Evolutionary conservation across 495 filamentous ascomycete genomes (phyloP), one percentile per base, ranked within the genome.

Genomic region (Penicillium turbatum): DNA sequence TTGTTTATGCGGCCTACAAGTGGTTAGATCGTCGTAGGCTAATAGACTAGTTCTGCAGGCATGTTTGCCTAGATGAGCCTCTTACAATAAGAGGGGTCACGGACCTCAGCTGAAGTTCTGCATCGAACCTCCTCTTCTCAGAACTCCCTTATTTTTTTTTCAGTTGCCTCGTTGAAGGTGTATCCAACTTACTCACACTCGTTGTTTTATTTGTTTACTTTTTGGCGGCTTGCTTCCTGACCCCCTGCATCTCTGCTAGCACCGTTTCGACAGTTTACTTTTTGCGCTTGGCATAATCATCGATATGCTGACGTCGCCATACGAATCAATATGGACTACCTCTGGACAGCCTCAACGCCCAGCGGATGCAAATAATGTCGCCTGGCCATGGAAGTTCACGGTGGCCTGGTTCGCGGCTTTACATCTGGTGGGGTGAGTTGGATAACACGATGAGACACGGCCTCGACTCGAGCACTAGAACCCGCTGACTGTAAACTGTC

Each of bases 371-470:
- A 49, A 6, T 5, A 30, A 19, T 2, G 17, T 34, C 16, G 27
- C 48, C 11, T 11, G 27, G 26, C 5, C 16, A 51, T 51, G 48
- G 48, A 41, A 27, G 13, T 6, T 34, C 0, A 16, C 19, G n/a
- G 30, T 27, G 5, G 48, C 29, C 10, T 51, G 10, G 11, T 34
- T 34, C 42, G 12, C 37, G 7, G 38, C 37, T 13, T 11, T 40
- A 6, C 48, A 41, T 17, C 48, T 51, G 5, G 6, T 51, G 11
- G 37, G 48, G 48, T 51, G n/a, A 40, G 48, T 40, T 31, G 5
- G 9, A n/a, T n/a, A 29, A 19, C 10, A 13, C 11, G 26, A 24
- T 24, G 2, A 37, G 1, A n/a, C 9, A 5, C 7, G 31, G 10
- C 30, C 16, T 36, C 24, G 27, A 26, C 7, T 26, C 12, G 5